phyloP scores from a whole-genome alignment of 192 early-diverging fungal genomes.

The Podila epicladia region DNA sequence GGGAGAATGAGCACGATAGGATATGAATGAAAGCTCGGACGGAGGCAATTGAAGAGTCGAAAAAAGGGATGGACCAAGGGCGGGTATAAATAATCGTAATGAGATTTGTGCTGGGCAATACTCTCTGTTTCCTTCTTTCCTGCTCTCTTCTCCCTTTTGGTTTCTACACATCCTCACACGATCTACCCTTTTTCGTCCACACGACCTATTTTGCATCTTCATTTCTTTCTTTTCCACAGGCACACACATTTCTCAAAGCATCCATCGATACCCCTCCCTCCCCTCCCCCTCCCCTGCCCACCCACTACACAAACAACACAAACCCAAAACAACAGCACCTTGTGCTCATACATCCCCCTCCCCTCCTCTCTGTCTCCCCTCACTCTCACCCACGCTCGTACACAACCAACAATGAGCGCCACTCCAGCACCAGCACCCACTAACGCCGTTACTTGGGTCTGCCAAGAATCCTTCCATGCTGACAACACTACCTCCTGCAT shows the following conservation, averaged over 20 bases:
- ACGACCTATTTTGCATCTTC: no score
- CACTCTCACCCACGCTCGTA: neutral
- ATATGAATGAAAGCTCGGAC: no score
- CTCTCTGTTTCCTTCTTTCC: neutral
- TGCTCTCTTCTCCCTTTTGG: neutral
- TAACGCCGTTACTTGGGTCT: constrained; percentile 8
- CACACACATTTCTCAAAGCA: no score
- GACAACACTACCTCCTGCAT: constrained; percentile 31
- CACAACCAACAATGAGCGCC: constrained; percentile 6
- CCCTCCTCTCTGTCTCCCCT: neutral
- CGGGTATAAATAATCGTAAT: neutral
- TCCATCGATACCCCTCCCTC: no score
- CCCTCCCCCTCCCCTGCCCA: no score
- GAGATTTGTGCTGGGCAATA: neutral
- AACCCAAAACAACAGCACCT: neutral
- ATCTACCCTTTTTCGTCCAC: no score
- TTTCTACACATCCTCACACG: no score
- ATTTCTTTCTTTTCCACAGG: no score
- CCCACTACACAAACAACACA: neutral
- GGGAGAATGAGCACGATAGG: no score
- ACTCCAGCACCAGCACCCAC: neutral
- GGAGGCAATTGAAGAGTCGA: no score
- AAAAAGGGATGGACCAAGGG: neutral
- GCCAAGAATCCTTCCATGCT: constrained; percentile 24
- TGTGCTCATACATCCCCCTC: neutral